A percentile compares a stretch with the other conserved stretches of the same genome.
Evolutionary conservation across 345 rosid species (phyloP).

Genomic region (Sisymbrium irio): DNA sequence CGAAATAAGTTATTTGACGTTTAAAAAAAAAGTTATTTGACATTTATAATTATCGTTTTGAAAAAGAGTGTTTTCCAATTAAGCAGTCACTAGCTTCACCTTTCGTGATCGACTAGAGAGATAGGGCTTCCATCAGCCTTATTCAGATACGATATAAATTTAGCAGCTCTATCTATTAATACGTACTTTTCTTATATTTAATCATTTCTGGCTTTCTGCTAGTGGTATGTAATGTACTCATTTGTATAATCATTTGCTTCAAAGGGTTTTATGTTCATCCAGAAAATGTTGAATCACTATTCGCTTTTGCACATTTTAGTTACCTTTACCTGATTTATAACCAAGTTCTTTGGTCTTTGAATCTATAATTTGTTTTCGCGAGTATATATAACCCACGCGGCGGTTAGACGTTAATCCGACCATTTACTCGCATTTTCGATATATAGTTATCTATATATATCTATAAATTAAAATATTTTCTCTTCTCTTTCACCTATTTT

Average conservation of each 20-base stretch:
- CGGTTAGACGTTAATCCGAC: too few relatives aligned
- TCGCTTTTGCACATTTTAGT: background rate
- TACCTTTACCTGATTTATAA: background rate
- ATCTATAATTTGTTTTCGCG: too few relatives aligned
- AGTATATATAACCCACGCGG: too few relatives aligned
- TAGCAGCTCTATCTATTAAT: background rate
- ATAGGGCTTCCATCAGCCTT: constrained; percentile 30
- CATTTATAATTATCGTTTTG: background rate
- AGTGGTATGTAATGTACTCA: background rate
- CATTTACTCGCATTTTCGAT: too few relatives aligned
- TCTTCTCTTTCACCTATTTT: too few relatives aligned
- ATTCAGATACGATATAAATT: constrained; percentile 7
- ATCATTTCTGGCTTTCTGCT: background rate
- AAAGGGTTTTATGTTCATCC: background rate
- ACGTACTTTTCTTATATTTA: background rate
- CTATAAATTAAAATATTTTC: too few relatives aligned
- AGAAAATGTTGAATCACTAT: background rate
- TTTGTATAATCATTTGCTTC: constrained; percentile 1
- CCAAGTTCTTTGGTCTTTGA: too few relatives aligned
- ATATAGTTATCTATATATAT: too few relatives aligned
- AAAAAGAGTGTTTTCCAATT: constrained; percentile 20
- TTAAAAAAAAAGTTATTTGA: background rate
- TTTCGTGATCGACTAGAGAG: constrained; percentile 22
- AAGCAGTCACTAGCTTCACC: constrained; percentile 23
- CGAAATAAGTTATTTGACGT: background rate